Base-by-base conservation (phyloP, 176 grass and related monocot genomes). In the Thinopyrum elongatum region DNA sequence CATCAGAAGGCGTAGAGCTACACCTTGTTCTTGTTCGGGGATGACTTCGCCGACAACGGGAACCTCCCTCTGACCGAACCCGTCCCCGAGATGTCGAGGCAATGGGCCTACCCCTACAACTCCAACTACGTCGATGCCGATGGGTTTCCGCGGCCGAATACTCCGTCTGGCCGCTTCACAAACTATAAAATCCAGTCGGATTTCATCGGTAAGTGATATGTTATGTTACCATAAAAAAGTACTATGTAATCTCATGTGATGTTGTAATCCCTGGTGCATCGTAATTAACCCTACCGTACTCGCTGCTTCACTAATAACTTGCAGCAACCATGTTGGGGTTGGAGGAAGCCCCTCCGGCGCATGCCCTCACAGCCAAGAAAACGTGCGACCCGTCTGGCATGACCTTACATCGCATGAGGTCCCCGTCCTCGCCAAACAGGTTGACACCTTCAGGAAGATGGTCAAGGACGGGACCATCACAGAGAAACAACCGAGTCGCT, bases 381-480 rank as follows among this genome's bases (percentile, higher is more conserved):
- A 53, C 46, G 1, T 27, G 21, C 1, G 76, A 66, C 8, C 83
- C 83, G 6, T 10, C 14, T 6, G 92, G 90, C 80, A 86, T 94
- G 90, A 97, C 92, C 80, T 94, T 4, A n/a, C 11, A 42, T 80
- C 70, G 2, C 57, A 8, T 0, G 53, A 65, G 30, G 66, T 8
- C 33, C 87, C 82, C 5, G 44, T 76, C 13, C 76, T 80, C 1
- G 21, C 14, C 33, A 10, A 15, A 5, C 76, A 89, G 59, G 70
- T 85, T 23, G n/a, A 42, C 42, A 29, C 3, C 1, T 80, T 85
- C 7, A 22, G 4, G 33, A 16, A 57, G 59, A 11, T 75, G 33
- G 0, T 89, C 31, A 11, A 75, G 1, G 59, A 14, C 0, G 42
- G 68, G 0, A 42, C 23, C 25, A n/a, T 89, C 44, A 8, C 26